phyloP scores from a whole-genome alignment of 164 flowering plant species.

The Vitis rupestris region DNA sequence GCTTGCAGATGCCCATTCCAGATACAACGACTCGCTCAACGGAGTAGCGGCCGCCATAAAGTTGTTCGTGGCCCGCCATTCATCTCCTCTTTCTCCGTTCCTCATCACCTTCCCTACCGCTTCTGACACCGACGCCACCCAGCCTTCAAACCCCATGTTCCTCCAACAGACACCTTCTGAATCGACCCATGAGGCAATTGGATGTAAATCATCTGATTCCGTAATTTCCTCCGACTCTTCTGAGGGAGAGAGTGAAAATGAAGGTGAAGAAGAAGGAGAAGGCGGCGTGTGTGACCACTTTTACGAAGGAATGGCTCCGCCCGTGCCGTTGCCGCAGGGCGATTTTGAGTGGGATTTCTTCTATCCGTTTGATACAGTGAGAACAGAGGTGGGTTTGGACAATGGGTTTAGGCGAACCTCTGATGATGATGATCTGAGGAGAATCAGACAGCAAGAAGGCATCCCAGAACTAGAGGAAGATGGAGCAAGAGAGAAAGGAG shows the following conservation, averaged over 20 bases:
- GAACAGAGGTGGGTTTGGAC: background rate
- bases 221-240: background rate
- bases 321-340: background rate
- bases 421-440: slow-evolving; percentile 14
- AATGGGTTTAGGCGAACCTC: slow-evolving; percentile 8
- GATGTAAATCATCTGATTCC: slow-evolving; percentile 1
- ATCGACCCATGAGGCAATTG: slow-evolving; percentile 6
- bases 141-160: slow-evolving; percentile 11
- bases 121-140: background rate
- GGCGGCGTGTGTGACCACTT: slow-evolving; percentile 20
- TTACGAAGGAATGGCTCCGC: slow-evolving; percentile 7
- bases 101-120: slow-evolving; percentile 33
- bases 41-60: slow-evolving; percentile 47
- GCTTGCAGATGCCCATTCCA: slow-evolving; percentile 50
- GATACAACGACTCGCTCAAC: slow-evolving; percentile 42
- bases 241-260: background rate
- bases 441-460: slow-evolving; percentile 20
- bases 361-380: slow-evolving; percentile 15
- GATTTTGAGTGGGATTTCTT: slow-evolving; percentile 31
- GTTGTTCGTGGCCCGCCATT: slow-evolving; percentile 45
- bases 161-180: slow-evolving; percentile 11
- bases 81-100: slow-evolving; percentile 39
- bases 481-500: background rate
- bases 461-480: slow-evolving; percentile 25
- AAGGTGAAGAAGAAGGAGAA: slow-evolving; percentile 18